Evolutionary conservation across 2,329 filamentous ascomycete genomes (phyloP), one percentile per base, ranked within the genome.

Genomic region (Fusarium redolens): DNA sequence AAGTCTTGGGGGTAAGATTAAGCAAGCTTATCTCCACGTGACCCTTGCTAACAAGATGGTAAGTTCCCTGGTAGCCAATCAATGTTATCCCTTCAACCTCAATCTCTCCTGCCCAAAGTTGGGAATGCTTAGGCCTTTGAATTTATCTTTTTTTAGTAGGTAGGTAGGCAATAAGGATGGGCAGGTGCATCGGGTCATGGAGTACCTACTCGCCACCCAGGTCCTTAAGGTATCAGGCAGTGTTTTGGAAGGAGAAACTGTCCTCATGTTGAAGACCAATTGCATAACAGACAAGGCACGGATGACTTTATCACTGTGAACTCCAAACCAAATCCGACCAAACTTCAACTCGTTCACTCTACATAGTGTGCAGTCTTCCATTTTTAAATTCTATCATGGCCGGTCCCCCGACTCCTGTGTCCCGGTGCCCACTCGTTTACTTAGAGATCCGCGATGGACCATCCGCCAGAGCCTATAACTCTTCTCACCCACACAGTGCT

Each of bases 321-420:
- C n/a, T 38, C 12, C 6, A 18, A 33, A 13, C 38, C n/a, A 20
- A 28, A 31, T 11, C 20, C 22, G 18, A 31, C 18, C n/a, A 28
- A 45, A 14, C 31, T 15, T 8, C 33, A 38, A 5, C 8, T 51
- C 35, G 13, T 51, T 38, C 28, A 4, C 31, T 28, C 37, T 41
- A 11, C 40, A 18, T 28, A 51, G 10, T 68, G 58, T 62, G 25
- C 38, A 35, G 37, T 12, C 31, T 17, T 54, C 31, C n/a, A 51
- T 15, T 51, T 22, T 45, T 18, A 8, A 57, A 38, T 28, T 35
- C 14, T 20, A 64, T 44, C 30, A 80, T 82, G 80, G 61, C 77
- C 50, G 59, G 68, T 4, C 73, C 79, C 22, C 71, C 75, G 15
- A 79, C 78, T 13, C 81, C 81, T 15, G 75, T 82, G 20, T 79